Percentiles rank a stretch among this genome's conserved stretches.
Conservation (phyloP, 768 basidiomycete species). For the Kwoniella sp. region DNA sequence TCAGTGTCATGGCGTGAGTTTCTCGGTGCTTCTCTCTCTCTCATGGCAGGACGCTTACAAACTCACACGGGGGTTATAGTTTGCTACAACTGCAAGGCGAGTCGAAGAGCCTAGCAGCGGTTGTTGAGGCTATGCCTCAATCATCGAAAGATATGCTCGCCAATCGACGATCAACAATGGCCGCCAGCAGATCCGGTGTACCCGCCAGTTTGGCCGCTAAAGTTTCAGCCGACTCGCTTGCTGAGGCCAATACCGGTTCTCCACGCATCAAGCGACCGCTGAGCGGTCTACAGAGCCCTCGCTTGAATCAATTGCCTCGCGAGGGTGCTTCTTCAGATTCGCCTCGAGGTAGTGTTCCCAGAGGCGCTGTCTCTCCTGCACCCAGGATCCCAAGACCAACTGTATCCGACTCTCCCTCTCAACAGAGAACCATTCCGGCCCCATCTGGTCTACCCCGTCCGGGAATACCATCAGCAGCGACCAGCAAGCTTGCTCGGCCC, state of each 20-base stretch:
- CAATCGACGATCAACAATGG: constrained; percentile 46
- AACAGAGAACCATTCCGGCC: constrained; percentile 17
- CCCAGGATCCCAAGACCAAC: constrained; percentile 25
- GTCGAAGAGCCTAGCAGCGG: constrained; percentile 32
- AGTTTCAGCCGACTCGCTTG: constrained; percentile 23
- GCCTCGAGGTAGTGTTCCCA: constrained; percentile 5
- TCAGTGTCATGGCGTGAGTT: constrained; percentile 76
- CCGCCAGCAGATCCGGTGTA: constrained; percentile 30
- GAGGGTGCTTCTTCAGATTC: background rate
- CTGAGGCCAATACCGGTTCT: constrained; percentile 11
- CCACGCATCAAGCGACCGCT: constrained; percentile 23
- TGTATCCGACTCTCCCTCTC: constrained; percentile 19
- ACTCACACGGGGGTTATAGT: no score
- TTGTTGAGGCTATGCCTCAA: constrained; percentile 42
- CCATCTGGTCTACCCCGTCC: constrained; percentile 33
- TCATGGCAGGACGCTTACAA: constrained; percentile 20
- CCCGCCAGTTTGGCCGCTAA: constrained; percentile 22
- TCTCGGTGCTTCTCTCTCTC: background rate
- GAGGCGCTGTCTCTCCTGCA: constrained; percentile 22
- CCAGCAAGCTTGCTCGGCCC: constrained; percentile 6
- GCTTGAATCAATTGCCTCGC: constrained; percentile 13
- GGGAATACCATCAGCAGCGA: constrained; percentile 5
- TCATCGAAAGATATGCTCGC: constrained; percentile 48
- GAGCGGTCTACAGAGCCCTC: constrained; percentile 6
- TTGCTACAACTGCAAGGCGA: constrained; percentile 44